Evolutionary conservation across 1,284 basidiomycete genomes (phyloP).

Genomic region (Trametes polyzona): DNA sequence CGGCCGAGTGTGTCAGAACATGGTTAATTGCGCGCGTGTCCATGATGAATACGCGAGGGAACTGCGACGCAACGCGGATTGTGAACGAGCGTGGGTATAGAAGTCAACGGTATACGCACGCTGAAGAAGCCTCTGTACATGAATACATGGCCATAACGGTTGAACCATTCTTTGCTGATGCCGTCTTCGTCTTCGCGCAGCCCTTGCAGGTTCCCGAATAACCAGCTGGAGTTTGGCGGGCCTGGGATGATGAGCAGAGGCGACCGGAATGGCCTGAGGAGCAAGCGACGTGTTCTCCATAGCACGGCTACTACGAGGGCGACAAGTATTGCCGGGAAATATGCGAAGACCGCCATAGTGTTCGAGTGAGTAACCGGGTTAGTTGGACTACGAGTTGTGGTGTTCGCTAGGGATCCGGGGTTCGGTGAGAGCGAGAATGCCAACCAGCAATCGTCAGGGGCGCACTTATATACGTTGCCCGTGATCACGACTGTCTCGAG

Average conservation of each 20-base stretch:
- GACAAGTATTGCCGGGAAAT: no score
- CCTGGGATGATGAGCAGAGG: conserved; percentile 51
- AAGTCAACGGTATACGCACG: background rate
- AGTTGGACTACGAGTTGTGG: no score
- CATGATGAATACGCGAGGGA: conserved; percentile 43
- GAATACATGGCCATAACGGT: conserved; percentile 20
- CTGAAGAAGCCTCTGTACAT: conserved; percentile 19
- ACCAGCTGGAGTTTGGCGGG: conserved; percentile 48
- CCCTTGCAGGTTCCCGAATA: conserved; percentile 52
- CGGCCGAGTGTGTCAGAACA: conserved; percentile 39
- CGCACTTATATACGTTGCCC: no score
- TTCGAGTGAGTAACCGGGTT: no score
- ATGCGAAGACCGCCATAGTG: no score
- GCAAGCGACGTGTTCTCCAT: background rate
- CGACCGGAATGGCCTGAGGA: conserved; percentile 38
- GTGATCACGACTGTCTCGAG: no score
- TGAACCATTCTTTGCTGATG: conserved; percentile 20
- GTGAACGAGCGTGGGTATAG: no score
- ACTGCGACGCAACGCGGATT: conserved; percentile 32
- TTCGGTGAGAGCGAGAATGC: no score
- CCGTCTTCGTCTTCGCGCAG: conserved; percentile 8
- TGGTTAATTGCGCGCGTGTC: conserved; percentile 40
- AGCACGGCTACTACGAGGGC: no score
- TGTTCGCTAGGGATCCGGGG: no score
- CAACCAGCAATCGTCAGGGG: no score